A percentile compares a stretch with the other conserved stretches of the same genome.
Evolutionary conservation across 495 filamentous ascomycete genomes (phyloP).

Genomic region (Recurvomyces mirabilis): DNA sequence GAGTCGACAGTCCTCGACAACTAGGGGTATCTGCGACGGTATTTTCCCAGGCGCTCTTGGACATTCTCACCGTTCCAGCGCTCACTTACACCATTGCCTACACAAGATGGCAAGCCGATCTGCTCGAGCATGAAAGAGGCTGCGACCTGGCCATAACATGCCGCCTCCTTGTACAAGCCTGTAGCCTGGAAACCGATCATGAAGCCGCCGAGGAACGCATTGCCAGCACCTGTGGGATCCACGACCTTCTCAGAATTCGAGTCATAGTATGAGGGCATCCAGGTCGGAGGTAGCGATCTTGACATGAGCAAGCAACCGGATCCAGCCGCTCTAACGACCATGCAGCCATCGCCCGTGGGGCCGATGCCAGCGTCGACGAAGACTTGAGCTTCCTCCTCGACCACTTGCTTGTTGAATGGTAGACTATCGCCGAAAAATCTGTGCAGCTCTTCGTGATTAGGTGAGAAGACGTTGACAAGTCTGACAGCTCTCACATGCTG

Average conservation of each 20-base stretch:
- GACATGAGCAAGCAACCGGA: slow-evolving; percentile 46
- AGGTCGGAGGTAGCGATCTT: slow-evolving; percentile 26
- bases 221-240: slow-evolving; percentile 91
- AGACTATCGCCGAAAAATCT: slow-evolving; percentile 51
- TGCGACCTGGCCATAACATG: slow-evolving; percentile 65
- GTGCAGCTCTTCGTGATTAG: slow-evolving; percentile 75
- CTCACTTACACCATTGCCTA: slow-evolving; percentile 5
- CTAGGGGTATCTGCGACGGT: no score
- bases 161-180: slow-evolving; percentile 49
- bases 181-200: slow-evolving; percentile 55
- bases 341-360: slow-evolving; percentile 33
- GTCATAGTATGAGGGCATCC: slow-evolving; percentile 47
- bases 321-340: slow-evolving; percentile 46
- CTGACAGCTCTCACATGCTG: slow-evolving; percentile 59
- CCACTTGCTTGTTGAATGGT: slow-evolving; percentile 6
- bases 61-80: slow-evolving; percentile 8
- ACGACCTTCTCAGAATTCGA: slow-evolving; percentile 46
- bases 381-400: slow-evolving; percentile 30
- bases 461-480: slow-evolving; percentile 71
- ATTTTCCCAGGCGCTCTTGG: neutral
- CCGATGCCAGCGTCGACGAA: slow-evolving; percentile 48
- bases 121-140: slow-evolving; percentile 92
- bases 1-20: no score
- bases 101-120: slow-evolving; percentile 56
- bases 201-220: slow-evolving; percentile 76